Evolutionary conservation across 2,329 filamentous ascomycete species (phyloP).

Genomic region (Ascochyta koolunga): DNA sequence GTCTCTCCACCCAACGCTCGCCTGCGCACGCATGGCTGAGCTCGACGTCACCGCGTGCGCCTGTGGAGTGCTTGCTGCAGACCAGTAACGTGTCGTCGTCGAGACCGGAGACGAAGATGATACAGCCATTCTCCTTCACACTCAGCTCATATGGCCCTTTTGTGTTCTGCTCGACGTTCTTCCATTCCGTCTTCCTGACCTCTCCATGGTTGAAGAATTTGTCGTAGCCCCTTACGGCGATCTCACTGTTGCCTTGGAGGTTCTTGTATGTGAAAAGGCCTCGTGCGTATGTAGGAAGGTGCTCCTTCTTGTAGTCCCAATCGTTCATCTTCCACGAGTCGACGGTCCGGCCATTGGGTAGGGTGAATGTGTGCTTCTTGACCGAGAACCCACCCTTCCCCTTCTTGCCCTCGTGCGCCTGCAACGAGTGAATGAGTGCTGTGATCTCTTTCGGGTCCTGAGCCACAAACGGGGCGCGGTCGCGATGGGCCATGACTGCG

Average conservation of each 20-base stretch:
- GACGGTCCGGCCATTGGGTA: constrained; percentile 71
- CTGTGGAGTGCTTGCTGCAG: constrained; percentile 99
- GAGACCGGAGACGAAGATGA: constrained; percentile 93
- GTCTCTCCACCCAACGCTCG: constrained; percentile 79
- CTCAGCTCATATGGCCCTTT: constrained; percentile 91
- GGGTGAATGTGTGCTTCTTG: constrained; percentile 78
- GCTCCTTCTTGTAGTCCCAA: constrained; percentile 89
- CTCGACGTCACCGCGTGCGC: constrained; percentile 71
- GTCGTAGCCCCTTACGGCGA: constrained; percentile 90
- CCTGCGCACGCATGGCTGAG: constrained; percentile 85
- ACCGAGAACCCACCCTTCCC: constrained; percentile 66
- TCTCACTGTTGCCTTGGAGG: constrained; percentile 70
- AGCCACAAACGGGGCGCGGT: constrained; percentile 64
- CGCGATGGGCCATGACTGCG: constrained; percentile 58
- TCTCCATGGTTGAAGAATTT: constrained; percentile 98
- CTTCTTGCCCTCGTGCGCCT: constrained; percentile 59
- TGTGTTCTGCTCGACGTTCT: constrained; percentile 75
- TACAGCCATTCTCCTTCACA: constrained; percentile 99
- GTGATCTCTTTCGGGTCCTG: constrained; percentile 75
- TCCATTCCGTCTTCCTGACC: constrained; percentile 81
- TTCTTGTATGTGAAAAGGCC: constrained; percentile 88
- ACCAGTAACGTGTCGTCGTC: constrained; percentile 89
- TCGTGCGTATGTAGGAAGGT: constrained; percentile 89
- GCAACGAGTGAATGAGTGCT: constrained; percentile 68
- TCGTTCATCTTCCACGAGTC: constrained; percentile 94